Conservation (phyloP, 345 rosid species). For the Citrus medica region DNA sequence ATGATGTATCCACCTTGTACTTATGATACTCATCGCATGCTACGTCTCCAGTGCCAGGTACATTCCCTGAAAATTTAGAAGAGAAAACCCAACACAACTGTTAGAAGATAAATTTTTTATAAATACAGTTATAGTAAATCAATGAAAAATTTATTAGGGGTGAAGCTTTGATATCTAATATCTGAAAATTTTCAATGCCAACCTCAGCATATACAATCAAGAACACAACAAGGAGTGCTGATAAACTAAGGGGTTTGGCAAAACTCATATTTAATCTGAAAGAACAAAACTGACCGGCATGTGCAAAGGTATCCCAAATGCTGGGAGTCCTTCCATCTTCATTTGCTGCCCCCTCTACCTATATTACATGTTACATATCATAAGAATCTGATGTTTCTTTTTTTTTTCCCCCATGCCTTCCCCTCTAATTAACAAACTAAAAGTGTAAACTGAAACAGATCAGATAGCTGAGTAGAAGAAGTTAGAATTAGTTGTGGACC, state of each 20-base stretch:
- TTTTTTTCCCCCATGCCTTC: neutral
- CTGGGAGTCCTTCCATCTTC: slow-evolving; percentile 48
- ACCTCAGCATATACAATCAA: neutral
- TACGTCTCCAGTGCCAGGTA: slow-evolving; percentile 38
- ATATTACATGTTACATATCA: neutral
- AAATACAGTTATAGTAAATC: neutral
- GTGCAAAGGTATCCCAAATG: slow-evolving; percentile 37
- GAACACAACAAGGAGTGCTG: neutral
- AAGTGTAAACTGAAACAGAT: neutral
- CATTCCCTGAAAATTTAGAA: slow-evolving; percentile 27
- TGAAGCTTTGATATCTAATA: neutral
- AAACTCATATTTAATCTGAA: neutral
- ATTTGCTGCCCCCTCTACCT: slow-evolving; percentile 48
- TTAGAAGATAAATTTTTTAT: too few relatives aligned
- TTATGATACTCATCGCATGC: slow-evolving; percentile 59
- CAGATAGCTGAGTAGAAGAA: neutral
- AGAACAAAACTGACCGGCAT: slow-evolving; percentile 22
- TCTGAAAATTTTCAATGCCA: neutral
- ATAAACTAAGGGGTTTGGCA: neutral
- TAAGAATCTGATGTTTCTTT: neutral
- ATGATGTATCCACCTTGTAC: slow-evolving; percentile 42
- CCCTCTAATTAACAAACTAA: too few relatives aligned
- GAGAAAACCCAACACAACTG: neutral
- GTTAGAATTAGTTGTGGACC: neutral
- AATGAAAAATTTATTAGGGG: neutral